Evolutionary conservation across 2,329 filamentous ascomycete genomes (phyloP).

Genomic region (Hypoxylon sp.): DNA sequence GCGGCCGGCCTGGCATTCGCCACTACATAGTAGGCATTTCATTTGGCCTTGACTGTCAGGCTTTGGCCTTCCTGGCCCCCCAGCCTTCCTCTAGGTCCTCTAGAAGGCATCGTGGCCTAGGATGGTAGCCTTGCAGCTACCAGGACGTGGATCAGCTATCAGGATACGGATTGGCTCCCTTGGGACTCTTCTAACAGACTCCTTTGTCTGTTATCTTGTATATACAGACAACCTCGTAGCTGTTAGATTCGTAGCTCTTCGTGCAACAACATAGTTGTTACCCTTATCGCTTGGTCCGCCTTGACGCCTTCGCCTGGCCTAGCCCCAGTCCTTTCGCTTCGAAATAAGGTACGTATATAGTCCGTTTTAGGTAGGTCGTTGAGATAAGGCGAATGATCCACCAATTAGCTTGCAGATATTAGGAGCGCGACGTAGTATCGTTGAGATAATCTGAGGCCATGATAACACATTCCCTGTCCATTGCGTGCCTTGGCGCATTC

Average conservation of each 20-base stretch:
- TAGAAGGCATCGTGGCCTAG: too few relatives aligned
- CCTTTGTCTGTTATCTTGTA: too few relatives aligned
- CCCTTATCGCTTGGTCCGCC: too few relatives aligned
- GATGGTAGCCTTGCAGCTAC: too few relatives aligned
- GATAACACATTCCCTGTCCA: slow-evolving; percentile 26
- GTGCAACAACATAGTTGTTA: too few relatives aligned
- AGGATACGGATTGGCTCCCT: too few relatives aligned
- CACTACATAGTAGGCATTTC: background rate
- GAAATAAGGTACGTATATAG: slow-evolving; percentile 4
- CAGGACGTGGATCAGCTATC: too few relatives aligned
- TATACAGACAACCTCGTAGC: too few relatives aligned
- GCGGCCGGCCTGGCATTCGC: background rate
- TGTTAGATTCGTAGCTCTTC: too few relatives aligned
- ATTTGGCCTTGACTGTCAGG: slow-evolving; percentile 5
- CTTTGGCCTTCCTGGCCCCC: too few relatives aligned
- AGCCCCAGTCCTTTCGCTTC: background rate
- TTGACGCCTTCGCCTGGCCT: background rate
- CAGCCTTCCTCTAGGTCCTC: too few relatives aligned
- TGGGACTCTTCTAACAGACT: too few relatives aligned
- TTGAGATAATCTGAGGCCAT: slow-evolving; percentile 13
- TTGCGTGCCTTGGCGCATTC: slow-evolving; percentile 17
- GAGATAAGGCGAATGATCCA: slow-evolving; percentile 26
- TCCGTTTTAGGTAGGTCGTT: slow-evolving; percentile 38
- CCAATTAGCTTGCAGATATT: slow-evolving; percentile 27
- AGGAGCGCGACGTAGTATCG: slow-evolving; percentile 27